Evolutionary conservation across 192 early-diverging fungal genomes (phyloP), one percentile per base, ranked within the genome.

Genomic region (Rhizophlyctis rosea): DNA sequence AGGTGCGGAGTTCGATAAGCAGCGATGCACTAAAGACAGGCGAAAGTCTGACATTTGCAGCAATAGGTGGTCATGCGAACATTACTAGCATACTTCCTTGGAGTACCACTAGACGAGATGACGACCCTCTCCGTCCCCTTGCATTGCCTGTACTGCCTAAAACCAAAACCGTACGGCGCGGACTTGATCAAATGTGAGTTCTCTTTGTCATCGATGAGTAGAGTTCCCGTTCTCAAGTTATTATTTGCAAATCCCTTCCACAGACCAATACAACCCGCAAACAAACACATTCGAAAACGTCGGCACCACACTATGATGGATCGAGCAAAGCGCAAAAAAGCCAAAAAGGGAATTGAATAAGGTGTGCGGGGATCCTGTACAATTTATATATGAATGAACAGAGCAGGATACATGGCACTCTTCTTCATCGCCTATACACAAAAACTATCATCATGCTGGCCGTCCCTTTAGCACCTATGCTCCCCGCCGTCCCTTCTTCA

Each of bases 11-110:
- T 70, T n/a, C n/a, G 13, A 58, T 18, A 44, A 44, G 39, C 7
- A 44, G 39, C 18, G 18, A n/a, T n/a, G n/a, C n/a, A n/a, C n/a
- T n/a, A n/a, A n/a, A n/a, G n/a, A n/a, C n/a, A n/a, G n/a, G n/a
- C n/a, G n/a, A n/a, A n/a, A n/a, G n/a, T n/a, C n/a, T n/a, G n/a
- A n/a, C n/a, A n/a, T n/a, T n/a, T n/a, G n/a, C n/a, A n/a, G n/a
- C n/a, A n/a, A n/a, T n/a, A n/a, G n/a, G n/a, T 62, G 64, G 67
- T 74, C 13, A 79, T 93, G 62, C 80, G 96, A 34, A 96, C 93
- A 34, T 73, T 98, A 56, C 75, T 98, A 29, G 83, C 91, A 23
- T 98, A 98, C 74, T 83, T 95, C 66, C 75, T 91, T 68, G 94
- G 94, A 34, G 81, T 91, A 33, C 87, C 89, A 21, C 78, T 89